Percentiles rank a stretch among this genome's conserved stretches.
phyloP scores from a whole-genome alignment of 2,329 filamentous ascomycete genomes.

The Beauveria sp. region DNA sequence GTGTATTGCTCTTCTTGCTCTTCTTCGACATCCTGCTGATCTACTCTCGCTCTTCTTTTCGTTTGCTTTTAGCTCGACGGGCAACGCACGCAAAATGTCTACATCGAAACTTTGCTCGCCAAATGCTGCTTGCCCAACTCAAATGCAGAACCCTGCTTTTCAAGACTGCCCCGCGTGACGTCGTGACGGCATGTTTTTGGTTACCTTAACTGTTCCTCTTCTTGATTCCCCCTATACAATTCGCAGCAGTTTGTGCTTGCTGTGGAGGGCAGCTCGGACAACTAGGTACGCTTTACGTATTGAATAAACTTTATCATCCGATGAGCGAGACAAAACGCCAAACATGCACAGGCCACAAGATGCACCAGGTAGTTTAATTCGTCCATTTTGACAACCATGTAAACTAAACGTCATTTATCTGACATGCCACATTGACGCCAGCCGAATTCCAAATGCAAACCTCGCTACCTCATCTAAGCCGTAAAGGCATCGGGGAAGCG shows the following conservation, averaged over 20 bases:
- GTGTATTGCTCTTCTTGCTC: too few species aligned
- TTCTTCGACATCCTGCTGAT: too few species aligned
- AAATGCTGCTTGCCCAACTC: not conserved
- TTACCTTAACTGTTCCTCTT: not conserved
- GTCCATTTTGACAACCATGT: constrained; percentile 24
- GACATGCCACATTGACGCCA: constrained; percentile 40
- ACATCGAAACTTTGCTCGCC: too few species aligned
- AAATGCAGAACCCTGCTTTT: not conserved
- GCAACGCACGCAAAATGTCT: too few species aligned
- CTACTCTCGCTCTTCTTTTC: too few species aligned
- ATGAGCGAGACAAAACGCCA: not conserved
- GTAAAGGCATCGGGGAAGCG: constrained; percentile 91
- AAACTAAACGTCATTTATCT: constrained; percentile 28
- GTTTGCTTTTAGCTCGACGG: too few species aligned
- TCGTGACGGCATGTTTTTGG: too few species aligned
- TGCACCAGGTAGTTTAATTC: constrained; percentile 19
- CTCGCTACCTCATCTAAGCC: constrained; percentile 36
- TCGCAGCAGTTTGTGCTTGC: too few species aligned
- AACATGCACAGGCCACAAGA: not conserved
- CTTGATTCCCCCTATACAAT: not conserved
- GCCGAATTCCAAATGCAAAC: constrained; percentile 33
- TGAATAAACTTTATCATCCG: not conserved
- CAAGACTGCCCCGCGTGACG: too few species aligned
- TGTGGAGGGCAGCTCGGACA: too few species aligned
- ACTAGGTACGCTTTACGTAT: not conserved